phyloP scores from a whole-genome alignment of 495 filamentous ascomycete species.

The Bombardia bombarda region DNA sequence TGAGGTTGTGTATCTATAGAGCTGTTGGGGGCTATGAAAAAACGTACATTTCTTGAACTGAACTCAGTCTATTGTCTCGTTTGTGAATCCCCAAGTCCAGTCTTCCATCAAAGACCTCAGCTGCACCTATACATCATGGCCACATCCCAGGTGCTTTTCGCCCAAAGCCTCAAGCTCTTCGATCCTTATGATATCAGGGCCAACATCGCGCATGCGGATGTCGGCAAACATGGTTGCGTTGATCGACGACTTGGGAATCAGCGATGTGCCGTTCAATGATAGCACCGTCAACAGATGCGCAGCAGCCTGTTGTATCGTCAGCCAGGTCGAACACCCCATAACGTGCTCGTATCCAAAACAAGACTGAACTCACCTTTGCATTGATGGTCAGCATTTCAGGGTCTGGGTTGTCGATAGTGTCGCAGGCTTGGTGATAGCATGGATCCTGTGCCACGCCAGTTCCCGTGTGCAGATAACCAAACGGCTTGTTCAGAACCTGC shows the following conservation, averaged over 20 bases:
- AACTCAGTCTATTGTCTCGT: too few species aligned
- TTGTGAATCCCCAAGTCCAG: too few species aligned
- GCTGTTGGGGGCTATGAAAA: too few species aligned
- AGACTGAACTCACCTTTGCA: constrained; percentile 22
- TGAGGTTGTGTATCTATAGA: too few species aligned
- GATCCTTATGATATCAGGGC: constrained; percentile 2
- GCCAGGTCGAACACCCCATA: not conserved
- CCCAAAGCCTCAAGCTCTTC: constrained; percentile 11
- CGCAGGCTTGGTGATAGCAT: constrained; percentile 39
- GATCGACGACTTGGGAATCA: constrained; percentile 29
- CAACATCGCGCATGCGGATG: constrained; percentile 1
- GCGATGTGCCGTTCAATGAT: constrained; percentile 25
- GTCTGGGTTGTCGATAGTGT: constrained; percentile 32
- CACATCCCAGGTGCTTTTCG: constrained; percentile 12
- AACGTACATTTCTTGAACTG: too few species aligned
- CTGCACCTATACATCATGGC: constrained; percentile 8
- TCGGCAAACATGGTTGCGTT: constrained; percentile 8
- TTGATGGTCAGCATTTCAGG: constrained; percentile 31
- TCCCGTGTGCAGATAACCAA: constrained; percentile 35
- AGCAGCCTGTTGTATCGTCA: too few species aligned
- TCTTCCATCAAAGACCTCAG: not conserved
- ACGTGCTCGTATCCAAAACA: not conserved
- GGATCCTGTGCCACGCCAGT: constrained; percentile 32
- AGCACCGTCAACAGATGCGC: constrained; percentile 33
- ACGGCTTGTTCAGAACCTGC: constrained; percentile 38